Base-by-base conservation (phyloP, 2,329 filamentous ascomycete genomes). In the Metarhizium rileyi region DNA sequence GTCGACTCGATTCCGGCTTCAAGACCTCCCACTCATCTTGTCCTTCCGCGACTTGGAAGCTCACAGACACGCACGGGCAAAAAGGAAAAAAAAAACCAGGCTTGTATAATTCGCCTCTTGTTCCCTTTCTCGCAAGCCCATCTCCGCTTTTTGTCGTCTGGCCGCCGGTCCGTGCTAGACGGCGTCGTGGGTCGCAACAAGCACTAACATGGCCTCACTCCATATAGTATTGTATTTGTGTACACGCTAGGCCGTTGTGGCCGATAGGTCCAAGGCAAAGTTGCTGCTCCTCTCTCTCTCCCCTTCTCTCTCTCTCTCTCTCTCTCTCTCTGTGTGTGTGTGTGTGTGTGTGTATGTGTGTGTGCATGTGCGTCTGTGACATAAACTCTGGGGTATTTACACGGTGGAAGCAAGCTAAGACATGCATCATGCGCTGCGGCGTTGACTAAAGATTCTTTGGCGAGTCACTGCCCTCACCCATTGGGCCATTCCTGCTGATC, bases 11-110 rank as follows among this genome's bases (percentile, higher is more conserved):
- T n/a, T n/a, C n/a, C n/a, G n/a, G n/a, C n/a, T n/a, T n/a, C n/a
- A n/a, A n/a, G n/a, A n/a, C n/a, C n/a, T n/a, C n/a, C n/a, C n/a
- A n/a, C n/a, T n/a, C n/a, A n/a, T n/a, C n/a, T n/a, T n/a, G n/a
- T n/a, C n/a, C n/a, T n/a, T n/a, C 16, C 16, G 18, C 18, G 27
- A 16, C 43, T 18, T 8, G 12, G 5, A n/a, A 30, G 27, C 43
- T 45, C 43, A 16, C 43, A 45, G 43, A 45, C 27, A 45, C 43
- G 43, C 43, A 45, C 43, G 43, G 43, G 12, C 18, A 27, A 5
- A 38, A 12, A 22, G 9, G 6, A 18, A 14, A n/a, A 4, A 5
- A 18, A 18, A 36, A 36, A 36, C 5, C 16, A 5, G n/a, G n/a
- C n/a, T n/a, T n/a, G 4, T n/a, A 16, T 36, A 8, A 5, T 36